Conservation (phyloP, 2,329 filamentous ascomycete species). For the Fusarium sp. region DNA sequence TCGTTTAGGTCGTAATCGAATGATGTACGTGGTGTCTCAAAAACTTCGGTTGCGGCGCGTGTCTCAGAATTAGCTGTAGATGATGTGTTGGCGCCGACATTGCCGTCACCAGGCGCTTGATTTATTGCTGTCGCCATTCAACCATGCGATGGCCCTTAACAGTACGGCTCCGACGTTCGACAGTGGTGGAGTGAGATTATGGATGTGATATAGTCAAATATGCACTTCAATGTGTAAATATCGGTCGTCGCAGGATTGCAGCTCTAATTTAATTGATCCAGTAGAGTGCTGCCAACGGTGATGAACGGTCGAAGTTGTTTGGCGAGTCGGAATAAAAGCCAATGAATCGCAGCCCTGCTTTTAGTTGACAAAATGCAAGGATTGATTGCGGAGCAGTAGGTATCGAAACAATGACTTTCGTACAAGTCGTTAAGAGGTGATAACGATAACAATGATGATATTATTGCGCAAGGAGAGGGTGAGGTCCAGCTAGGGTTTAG, state of each 20-base stretch:
- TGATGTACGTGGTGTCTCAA: slow-evolving; percentile 48
- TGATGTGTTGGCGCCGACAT: slow-evolving; percentile 39
- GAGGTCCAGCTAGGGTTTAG: background rate
- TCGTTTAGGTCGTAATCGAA: slow-evolving; percentile 40
- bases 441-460: background rate
- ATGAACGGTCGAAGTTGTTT: slow-evolving; percentile 24
- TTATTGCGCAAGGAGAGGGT: background rate
- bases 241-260: background rate
- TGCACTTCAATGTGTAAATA: background rate
- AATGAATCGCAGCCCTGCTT: slow-evolving; percentile 33
- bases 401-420: slow-evolving; percentile 2
- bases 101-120: slow-evolving; percentile 43
- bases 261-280: slow-evolving; percentile 15
- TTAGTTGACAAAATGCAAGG: slow-evolving; percentile 22
- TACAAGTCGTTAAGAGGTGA: background rate
- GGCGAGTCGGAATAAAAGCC: slow-evolving; percentile 25
- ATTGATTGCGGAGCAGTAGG: slow-evolving; percentile 1
- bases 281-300: slow-evolving; percentile 17
- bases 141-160: slow-evolving; percentile 45
- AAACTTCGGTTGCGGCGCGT: slow-evolving; percentile 40
- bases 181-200: background rate
- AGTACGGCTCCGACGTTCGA: slow-evolving; percentile 1
- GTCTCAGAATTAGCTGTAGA: slow-evolving; percentile 35
- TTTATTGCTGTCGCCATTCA: slow-evolving; percentile 54
- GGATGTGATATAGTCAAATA: slow-evolving; percentile 5